phyloP scores from a whole-genome alignment of 106 monocot species.

The Posidonia australis region DNA sequence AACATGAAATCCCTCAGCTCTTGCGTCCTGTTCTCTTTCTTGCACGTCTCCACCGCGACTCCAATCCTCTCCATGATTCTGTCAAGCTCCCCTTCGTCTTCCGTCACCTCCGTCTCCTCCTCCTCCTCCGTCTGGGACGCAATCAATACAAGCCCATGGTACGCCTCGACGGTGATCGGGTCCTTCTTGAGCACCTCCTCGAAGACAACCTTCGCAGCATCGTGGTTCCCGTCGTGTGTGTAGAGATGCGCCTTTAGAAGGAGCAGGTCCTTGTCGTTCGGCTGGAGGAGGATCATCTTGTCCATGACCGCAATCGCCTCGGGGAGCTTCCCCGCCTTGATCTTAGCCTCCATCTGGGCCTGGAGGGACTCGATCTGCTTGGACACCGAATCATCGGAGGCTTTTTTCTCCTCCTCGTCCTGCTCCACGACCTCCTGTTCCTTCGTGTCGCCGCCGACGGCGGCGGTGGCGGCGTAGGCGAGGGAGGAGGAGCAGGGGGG shows the following conservation, averaged over 20 bases:
- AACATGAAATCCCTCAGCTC: constrained; percentile 73
- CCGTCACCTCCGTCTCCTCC: constrained; percentile 4
- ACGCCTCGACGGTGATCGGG: constrained; percentile 66
- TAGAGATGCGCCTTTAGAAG: constrained; percentile 56
- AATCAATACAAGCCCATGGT: constrained; percentile 65
- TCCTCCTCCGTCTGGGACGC: constrained; percentile 22
- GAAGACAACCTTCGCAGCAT: constrained; percentile 43
- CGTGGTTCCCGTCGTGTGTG: constrained; percentile 35
- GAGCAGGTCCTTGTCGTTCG: constrained; percentile 45
- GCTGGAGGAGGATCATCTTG: constrained; percentile 40
- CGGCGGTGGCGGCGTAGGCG: constrained; percentile 11
- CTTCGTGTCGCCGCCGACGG: not conserved
- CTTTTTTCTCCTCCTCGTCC: constrained; percentile 17
- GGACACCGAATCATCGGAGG: constrained; percentile 17
- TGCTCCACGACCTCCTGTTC: constrained; percentile 8
- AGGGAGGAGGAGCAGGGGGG: constrained; percentile 23
- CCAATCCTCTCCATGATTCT: constrained; percentile 34
- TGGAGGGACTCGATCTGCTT: constrained; percentile 39
- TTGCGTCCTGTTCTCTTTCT: constrained; percentile 39
- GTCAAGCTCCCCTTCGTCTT: constrained; percentile 19
- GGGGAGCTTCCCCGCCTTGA: constrained; percentile 37
- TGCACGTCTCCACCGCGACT: constrained; percentile 42
- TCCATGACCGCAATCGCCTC: constrained; percentile 45
- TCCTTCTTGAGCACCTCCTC: constrained; percentile 47
- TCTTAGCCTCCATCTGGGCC: constrained; percentile 43